phyloP scores from a whole-genome alignment of 768 basidiomycete species.

The Butyriboletus loyo region DNA sequence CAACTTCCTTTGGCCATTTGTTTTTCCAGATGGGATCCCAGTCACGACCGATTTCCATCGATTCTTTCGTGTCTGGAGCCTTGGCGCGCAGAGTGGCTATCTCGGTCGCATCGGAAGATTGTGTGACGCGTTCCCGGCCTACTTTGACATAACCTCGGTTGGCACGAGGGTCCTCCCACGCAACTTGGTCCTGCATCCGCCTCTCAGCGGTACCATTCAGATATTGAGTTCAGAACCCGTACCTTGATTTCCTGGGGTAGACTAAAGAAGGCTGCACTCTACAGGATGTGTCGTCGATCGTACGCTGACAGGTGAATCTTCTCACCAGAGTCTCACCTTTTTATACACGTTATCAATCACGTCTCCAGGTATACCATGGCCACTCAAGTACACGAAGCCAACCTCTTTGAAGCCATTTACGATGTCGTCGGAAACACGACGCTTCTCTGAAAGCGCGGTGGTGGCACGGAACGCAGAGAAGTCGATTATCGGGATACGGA shows the following conservation, averaged over 20 bases:
- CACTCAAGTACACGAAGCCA: constrained; percentile 75
- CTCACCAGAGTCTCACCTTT: constrained; percentile 44
- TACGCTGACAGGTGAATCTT: background rate
- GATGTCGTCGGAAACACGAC: constrained; percentile 60
- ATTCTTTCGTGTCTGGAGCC: constrained; percentile 80
- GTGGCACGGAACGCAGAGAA: constrained; percentile 64
- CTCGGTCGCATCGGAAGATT: constrained; percentile 64
- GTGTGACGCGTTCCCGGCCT: constrained; percentile 81
- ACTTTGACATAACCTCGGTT: constrained; percentile 82
- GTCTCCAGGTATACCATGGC: constrained; percentile 63
- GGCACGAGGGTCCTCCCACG: constrained; percentile 82
- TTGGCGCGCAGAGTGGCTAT: constrained; percentile 70
- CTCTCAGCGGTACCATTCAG: background rate
- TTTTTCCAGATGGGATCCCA: constrained; percentile 79
- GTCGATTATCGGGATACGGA: constrained; percentile 75
- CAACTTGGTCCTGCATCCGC: constrained; percentile 49
- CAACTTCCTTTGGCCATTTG: constrained; percentile 67
- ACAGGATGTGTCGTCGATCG: background rate
- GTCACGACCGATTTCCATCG: constrained; percentile 88
- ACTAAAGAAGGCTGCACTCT: constrained; percentile 78
- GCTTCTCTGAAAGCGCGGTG: constrained; percentile 51
- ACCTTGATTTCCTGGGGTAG: constrained; percentile 65
- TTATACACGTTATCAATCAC: constrained; percentile 59
- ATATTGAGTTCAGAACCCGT: background rate
- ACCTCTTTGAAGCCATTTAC: constrained; percentile 76